Evolutionary conservation across 2,329 filamentous ascomycete genomes (phyloP), one percentile per base, ranked within the genome.

Genomic region (Phoma sp.): DNA sequence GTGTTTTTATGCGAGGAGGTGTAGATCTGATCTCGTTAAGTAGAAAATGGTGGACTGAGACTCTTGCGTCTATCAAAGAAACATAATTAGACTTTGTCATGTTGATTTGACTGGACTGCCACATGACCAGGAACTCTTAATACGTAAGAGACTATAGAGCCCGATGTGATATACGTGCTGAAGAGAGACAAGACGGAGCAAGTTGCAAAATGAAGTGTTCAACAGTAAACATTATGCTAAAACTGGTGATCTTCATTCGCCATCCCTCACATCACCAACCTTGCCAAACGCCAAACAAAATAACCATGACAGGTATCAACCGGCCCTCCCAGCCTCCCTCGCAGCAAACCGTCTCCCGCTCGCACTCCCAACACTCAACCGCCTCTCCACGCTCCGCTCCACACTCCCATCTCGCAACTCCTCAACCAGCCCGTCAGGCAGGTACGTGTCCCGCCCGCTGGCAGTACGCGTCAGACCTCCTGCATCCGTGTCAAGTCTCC

Each of bases 391-490:
- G 24, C 3, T 44, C 17, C 53, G 22, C 36, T 50, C 53, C 24
- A 43, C 53, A 7, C 40, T 50, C 6, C 46, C 43, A n/a, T 56
- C 47, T 15, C 53, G 33, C 37, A 36, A 13, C 21, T 48, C 41
- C 19, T 35, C 13, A 22, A 37, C 47, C 3, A 51, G 2, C 2
- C 57, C 59, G 29, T 62, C 59, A 0, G 57, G 52, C 3, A 58
- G 8, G 35, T 64, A 57, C 19, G 55, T 59, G n/a, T 55, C 54
- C 15, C 55, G 37, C 2, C 55, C 55, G 22, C 52, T 61, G 1
- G 10, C 40, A 2, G 57, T 57, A 15, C 54, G 47, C 6, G 31
- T 40, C 15, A 57, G 13, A 13, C 56, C 31, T 24, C 15, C 36
- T 15, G 7, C 13, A 43, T 47, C 43, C 3, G 12, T 22, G 15